Base-by-base conservation (phyloP, 1,284 basidiomycete species). In the Sporisorium sorghi region DNA sequence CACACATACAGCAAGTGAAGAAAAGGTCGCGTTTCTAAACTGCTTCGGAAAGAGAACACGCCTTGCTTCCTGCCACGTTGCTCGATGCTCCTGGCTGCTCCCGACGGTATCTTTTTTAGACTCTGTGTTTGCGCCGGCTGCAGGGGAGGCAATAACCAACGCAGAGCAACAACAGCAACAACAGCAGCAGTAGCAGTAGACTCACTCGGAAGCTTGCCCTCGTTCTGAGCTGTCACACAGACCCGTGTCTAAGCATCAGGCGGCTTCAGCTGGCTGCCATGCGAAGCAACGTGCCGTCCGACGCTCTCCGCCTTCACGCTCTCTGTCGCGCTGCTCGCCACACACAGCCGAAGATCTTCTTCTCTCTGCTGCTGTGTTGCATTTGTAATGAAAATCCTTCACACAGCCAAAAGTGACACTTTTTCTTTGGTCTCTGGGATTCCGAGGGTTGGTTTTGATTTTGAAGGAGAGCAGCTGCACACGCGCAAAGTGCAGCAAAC, bases 341-440 rank as follows among this genome's bases (percentile, higher is more conserved):
- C n/a, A n/a, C n/a, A n/a, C n/a, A n/a, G n/a, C n/a, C n/a, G n/a
- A n/a, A n/a, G n/a, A n/a, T n/a, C n/a, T n/a, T n/a, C n/a, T n/a
- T n/a, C n/a, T n/a, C n/a, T n/a, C n/a, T n/a, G n/a, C n/a, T n/a
- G n/a, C n/a, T n/a, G n/a, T n/a, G n/a, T n/a, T n/a, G 46, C 46
- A 11, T 47, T 17, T 5, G 28, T 30, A 47, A 19, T 47, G 12
- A 19, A 47, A 19, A 47, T 11, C 6, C 12, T 12, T 6, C 12
- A 47, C 28, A 30, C 28, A 40, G 17, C 15, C 39, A n/a, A 47
- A n/a, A 47, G 28, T 47, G 46, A 30, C 46, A 47, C 26, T 30
- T 47, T 30, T n/a, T 40, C n/a, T 40, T 40, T 47, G 4, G 46
- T 47, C 26, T 28, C 8, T 30, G 46, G 26, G 10, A n/a, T 23